These are phyloP conservation scores for Aspergillus candidus DNA, from an alignment of 2,329 filamentous ascomycete species.

Conservation along the genomic window DNA sequence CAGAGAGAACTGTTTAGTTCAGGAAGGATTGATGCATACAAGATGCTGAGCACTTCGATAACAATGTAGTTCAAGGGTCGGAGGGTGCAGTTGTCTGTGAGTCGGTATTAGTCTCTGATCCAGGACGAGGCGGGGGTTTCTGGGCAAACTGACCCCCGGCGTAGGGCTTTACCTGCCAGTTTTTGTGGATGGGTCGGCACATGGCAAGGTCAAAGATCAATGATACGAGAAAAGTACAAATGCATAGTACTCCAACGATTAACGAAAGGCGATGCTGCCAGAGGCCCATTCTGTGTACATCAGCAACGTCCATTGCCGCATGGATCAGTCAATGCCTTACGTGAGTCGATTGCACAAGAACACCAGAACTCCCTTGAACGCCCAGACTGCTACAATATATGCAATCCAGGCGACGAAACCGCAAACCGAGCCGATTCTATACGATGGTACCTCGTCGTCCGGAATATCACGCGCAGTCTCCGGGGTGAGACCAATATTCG, in stretches of 20 bases:
- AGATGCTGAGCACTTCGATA: constrained; percentile 13
- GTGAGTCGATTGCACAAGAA: constrained; percentile 15
- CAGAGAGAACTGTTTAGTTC: not conserved
- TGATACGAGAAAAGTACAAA: constrained; percentile 9
- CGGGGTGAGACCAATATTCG: constrained; percentile 10
- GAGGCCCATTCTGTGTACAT: constrained; percentile 10
- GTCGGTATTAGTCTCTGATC: no score
- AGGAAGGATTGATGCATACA: constrained; percentile 4
- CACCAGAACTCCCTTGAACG: constrained; percentile 14
- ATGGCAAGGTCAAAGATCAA: constrained; percentile 12
- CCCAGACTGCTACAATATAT: constrained; percentile 16
- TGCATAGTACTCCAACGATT: constrained; percentile 1
- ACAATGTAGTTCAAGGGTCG: constrained; percentile 14
- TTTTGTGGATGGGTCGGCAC: constrained; percentile 9
- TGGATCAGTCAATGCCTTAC: constrained; percentile 2
- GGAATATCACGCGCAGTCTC: constrained; percentile 10
- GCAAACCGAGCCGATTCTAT: constrained; percentile 9
- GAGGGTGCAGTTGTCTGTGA: constrained; percentile 14
- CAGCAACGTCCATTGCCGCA: no score
- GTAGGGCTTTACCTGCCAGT: constrained; percentile 17
- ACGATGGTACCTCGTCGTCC: constrained; percentile 1
- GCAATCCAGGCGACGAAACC: constrained; percentile 15
- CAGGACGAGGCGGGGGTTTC: no score
- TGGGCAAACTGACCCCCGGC: constrained; percentile 7
- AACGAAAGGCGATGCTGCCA: constrained; percentile 13